Evolutionary conservation across 108 stramenopile genomes (phyloP).

Genomic region (Craspedostauros australis): DNA sequence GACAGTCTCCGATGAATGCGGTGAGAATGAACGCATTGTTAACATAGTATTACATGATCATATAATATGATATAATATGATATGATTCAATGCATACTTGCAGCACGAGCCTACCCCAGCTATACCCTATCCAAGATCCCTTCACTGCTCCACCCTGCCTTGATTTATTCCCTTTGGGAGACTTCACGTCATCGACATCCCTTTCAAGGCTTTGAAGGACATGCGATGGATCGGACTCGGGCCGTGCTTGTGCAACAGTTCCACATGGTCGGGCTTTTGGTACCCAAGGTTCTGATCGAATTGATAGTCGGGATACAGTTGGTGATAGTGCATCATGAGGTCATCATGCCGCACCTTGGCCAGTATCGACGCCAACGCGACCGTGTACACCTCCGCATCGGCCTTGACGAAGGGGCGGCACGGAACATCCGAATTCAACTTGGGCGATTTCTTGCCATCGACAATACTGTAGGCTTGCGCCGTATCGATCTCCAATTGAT

Average conservation of each 20-base stretch:
- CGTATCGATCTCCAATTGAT: too few species aligned
- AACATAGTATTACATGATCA: too few species aligned
- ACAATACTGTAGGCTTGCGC: slow-evolving; percentile 60
- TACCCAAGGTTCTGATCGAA: slow-evolving; percentile 59
- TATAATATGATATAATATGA: too few species aligned
- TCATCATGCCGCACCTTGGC: slow-evolving; percentile 50
- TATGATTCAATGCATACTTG: too few species aligned
- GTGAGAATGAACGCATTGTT: too few species aligned
- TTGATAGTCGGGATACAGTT: slow-evolving; percentile 51
- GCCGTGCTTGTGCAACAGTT: slow-evolving; percentile 48
- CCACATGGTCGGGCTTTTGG: slow-evolving; percentile 44
- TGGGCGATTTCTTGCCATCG: slow-evolving; percentile 66
- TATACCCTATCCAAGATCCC: too few species aligned
- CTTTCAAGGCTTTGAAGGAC: slow-evolving; percentile 57
- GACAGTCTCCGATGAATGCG: too few species aligned
- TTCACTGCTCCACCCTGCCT: too few species aligned
- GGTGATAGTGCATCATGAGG: slow-evolving; percentile 36
- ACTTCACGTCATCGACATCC: too few species aligned
- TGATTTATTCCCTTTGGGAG: too few species aligned
- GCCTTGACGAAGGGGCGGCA: slow-evolving; percentile 65
- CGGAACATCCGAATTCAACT: slow-evolving; percentile 34
- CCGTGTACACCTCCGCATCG: slow-evolving; percentile 61
- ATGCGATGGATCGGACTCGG: slow-evolving; percentile 57
- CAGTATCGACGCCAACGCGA: slow-evolving; percentile 66
- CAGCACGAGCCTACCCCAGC: too few species aligned